Conservation (phyloP, 2,329 filamentous ascomycete genomes). For the Neofusicoccum kwambonambiense region DNA sequence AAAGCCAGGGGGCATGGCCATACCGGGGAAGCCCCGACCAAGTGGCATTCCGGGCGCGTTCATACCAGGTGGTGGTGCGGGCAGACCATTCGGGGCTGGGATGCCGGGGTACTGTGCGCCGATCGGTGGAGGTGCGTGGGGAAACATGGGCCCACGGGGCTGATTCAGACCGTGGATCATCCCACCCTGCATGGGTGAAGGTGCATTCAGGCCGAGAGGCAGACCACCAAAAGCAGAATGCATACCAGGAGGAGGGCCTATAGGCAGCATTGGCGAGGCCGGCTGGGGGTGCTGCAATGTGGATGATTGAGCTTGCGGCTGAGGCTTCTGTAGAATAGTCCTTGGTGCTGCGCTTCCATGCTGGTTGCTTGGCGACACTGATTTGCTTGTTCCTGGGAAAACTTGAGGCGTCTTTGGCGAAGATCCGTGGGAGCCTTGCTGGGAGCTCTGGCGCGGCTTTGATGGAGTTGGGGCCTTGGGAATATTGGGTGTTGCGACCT, state of each 20-base stretch:
- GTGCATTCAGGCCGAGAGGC: constrained; percentile 49
- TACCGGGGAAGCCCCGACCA: constrained; percentile 52
- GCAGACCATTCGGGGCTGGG: constrained; percentile 51
- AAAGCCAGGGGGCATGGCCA: constrained; percentile 60
- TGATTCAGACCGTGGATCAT: constrained; percentile 46
- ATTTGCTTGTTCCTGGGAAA: constrained; percentile 48
- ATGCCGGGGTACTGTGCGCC: constrained; percentile 54
- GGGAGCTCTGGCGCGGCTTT: constrained; percentile 72
- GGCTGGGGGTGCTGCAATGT: constrained; percentile 58
- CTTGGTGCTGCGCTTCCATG: constrained; percentile 67
- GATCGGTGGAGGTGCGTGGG: constrained; percentile 51
- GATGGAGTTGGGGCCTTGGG: constrained; percentile 81
- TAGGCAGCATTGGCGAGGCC: constrained; percentile 63
- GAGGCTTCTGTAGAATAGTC: constrained; percentile 61
- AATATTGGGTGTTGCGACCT: constrained; percentile 75
- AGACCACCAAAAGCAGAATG: constrained; percentile 50
- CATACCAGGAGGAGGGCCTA: constrained; percentile 57
- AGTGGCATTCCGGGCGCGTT: constrained; percentile 61
- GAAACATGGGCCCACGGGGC: constrained; percentile 47
- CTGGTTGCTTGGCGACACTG: constrained; percentile 60
- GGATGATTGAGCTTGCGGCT: constrained; percentile 40
- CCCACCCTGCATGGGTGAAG: constrained; percentile 19
- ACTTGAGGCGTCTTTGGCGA: constrained; percentile 68
- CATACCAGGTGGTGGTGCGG: constrained; percentile 57
- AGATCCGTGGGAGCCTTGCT: constrained; percentile 69